Evolutionary conservation across 148 eudicot species (phyloP).

Genomic region (Dianthus caryophyllus): DNA sequence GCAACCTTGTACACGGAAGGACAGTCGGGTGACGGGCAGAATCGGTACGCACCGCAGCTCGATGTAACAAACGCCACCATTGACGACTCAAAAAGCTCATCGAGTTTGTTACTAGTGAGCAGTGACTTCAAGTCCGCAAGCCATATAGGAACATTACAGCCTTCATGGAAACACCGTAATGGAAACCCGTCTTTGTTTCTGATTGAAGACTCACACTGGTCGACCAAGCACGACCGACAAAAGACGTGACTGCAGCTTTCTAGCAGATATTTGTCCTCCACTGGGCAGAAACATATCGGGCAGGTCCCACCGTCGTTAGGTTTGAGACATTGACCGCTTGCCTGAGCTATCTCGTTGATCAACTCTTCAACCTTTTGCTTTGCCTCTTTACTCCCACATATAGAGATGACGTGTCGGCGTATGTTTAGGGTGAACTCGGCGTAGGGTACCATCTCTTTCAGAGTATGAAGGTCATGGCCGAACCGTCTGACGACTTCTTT

Average conservation of each 20-base stretch:
- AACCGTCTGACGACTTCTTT: slow-evolving; percentile 76
- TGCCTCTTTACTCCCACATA: slow-evolving; percentile 49
- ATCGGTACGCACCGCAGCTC: slow-evolving; percentile 55
- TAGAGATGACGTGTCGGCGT: slow-evolving; percentile 56
- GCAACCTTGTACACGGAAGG: slow-evolving; percentile 68
- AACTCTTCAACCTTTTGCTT: slow-evolving; percentile 65
- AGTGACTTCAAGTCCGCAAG: slow-evolving; percentile 53
- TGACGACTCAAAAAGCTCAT: slow-evolving; percentile 82
- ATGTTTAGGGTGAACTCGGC: slow-evolving; percentile 52
- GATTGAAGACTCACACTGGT: slow-evolving; percentile 84
- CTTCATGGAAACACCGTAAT: slow-evolving; percentile 44
- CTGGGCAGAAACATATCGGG: slow-evolving; percentile 81
- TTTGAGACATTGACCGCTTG: slow-evolving; percentile 23
- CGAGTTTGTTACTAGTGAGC: slow-evolving; percentile 51
- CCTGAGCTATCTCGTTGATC: slow-evolving; percentile 46
- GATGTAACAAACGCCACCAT: slow-evolving; percentile 61
- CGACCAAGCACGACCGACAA: slow-evolving; percentile 71
- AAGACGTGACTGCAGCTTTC: slow-evolving; percentile 63
- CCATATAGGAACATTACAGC: slow-evolving; percentile 54
- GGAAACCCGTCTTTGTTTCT: slow-evolving; percentile 72
- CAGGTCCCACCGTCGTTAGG: slow-evolving; percentile 32
- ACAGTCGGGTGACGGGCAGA: slow-evolving; percentile 97
- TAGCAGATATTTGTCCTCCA: slow-evolving; percentile 61
- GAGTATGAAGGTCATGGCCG: slow-evolving; percentile 71
- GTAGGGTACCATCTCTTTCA: slow-evolving; percentile 60